Evolutionary conservation across 805 yeast species (phyloP).

Genomic region (Cyberlindnera sargentensis): DNA sequence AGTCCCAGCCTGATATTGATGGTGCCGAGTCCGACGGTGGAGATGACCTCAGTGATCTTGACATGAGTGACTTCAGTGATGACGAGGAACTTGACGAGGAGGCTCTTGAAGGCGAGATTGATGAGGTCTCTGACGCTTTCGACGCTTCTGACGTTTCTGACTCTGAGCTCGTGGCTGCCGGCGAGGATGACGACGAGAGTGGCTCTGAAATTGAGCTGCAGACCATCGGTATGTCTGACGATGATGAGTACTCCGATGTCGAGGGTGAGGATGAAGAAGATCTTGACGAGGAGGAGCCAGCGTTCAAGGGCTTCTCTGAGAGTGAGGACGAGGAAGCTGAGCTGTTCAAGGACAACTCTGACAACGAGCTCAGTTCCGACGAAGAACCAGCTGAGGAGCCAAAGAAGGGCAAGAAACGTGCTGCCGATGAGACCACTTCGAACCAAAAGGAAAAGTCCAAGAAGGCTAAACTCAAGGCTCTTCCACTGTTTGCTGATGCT

Average conservation of each 20-base stretch:
- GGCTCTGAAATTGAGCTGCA: constrained; percentile 14
- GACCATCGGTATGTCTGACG: constrained; percentile 18
- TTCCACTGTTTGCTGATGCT: constrained; percentile 84
- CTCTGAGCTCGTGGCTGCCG: constrained; percentile 27
- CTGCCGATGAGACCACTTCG: constrained; percentile 17
- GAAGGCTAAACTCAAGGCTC: constrained; percentile 51
- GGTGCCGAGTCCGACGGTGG: constrained; percentile 33
- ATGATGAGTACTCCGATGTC: constrained; percentile 27
- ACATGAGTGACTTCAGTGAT: constrained; percentile 27
- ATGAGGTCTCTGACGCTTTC: too few species aligned
- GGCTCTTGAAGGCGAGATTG: constrained; percentile 24
- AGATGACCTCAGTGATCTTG: constrained; percentile 57
- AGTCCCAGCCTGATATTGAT: constrained; percentile 66
- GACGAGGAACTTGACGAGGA: constrained; percentile 37
- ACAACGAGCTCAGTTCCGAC: constrained; percentile 32
- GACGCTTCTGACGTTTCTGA: constrained; percentile 3
- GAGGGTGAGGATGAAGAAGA: constrained; percentile 27
- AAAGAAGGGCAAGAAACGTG: constrained; percentile 25
- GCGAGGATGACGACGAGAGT: constrained; percentile 30
- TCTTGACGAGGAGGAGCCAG: constrained; percentile 17
- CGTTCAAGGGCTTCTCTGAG: constrained; percentile 28
- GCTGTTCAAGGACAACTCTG: constrained; percentile 30
- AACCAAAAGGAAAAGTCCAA: constrained; percentile 27
- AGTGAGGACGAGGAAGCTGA: constrained; percentile 32
- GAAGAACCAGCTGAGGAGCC: constrained; percentile 24